Conservation (phyloP, 805 yeast genomes). For the Candida quercuum region DNA sequence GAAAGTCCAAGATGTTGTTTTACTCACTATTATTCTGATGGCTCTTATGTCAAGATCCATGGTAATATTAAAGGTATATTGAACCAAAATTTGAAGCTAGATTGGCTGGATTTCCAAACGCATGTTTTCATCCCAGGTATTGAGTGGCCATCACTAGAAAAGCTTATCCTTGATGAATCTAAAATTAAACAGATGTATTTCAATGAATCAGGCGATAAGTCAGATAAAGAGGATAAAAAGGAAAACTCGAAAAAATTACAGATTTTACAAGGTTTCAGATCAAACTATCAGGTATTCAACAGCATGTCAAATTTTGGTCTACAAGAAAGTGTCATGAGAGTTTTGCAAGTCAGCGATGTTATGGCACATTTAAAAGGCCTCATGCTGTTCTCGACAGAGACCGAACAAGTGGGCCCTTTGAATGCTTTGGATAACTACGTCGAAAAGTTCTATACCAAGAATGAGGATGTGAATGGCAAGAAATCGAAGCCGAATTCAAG, state of each 20-base stretch:
- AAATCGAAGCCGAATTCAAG: slow-evolving; percentile 2
- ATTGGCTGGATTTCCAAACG: slow-evolving; percentile 61
- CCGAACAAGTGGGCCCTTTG: slow-evolving; percentile 46
- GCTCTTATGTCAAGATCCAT: slow-evolving; percentile 57
- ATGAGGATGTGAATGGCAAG: slow-evolving; percentile 2
- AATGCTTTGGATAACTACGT: slow-evolving; percentile 45
- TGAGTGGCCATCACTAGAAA: slow-evolving; percentile 41
- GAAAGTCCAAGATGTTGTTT: slow-evolving; percentile 47
- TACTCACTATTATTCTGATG: slow-evolving; percentile 57
- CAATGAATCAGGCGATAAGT: not conserved
- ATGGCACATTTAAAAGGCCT: slow-evolving; percentile 68
- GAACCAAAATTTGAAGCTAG: slow-evolving; percentile 58
- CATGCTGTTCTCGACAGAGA: slow-evolving; percentile 49
- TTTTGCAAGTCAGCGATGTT: slow-evolving; percentile 71
- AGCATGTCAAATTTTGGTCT: slow-evolving; percentile 55
- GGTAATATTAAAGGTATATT: slow-evolving; percentile 61
- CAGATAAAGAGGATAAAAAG: slow-evolving; percentile 3
- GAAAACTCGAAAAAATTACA: slow-evolving; percentile 10
- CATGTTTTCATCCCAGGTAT: slow-evolving; percentile 41
- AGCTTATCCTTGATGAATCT: slow-evolving; percentile 27
- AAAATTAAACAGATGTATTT: slow-evolving; percentile 15
- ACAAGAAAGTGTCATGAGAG: slow-evolving; percentile 59
- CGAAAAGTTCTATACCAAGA: slow-evolving; percentile 8
- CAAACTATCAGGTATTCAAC: slow-evolving; percentile 39
- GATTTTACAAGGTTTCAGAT: slow-evolving; percentile 27